Evolutionary conservation across 176 grass and related monocot genomes (phyloP).

Genomic region (Pharus latifolius): DNA sequence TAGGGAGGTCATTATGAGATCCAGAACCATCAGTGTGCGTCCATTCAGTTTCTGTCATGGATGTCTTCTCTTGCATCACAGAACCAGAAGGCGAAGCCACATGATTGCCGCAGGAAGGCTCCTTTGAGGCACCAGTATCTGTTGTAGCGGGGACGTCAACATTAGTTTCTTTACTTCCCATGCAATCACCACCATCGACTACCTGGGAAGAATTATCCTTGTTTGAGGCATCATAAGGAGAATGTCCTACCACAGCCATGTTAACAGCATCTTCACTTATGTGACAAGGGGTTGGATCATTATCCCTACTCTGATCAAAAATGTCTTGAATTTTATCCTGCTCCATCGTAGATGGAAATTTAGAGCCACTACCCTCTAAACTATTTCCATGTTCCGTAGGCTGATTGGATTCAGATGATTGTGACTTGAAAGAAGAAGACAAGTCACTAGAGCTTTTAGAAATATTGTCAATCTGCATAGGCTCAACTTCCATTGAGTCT

Average conservation of each 20-base stretch:
- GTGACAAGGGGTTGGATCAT: neutral
- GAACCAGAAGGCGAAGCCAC: too few species aligned
- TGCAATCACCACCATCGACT: neutral
- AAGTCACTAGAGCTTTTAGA: neutral
- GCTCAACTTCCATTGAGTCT: neutral
- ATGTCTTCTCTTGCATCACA: neutral
- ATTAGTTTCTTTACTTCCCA: neutral
- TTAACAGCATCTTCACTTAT: constrained; percentile 2
- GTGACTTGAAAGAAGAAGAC: neutral
- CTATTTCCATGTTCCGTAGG: neutral
- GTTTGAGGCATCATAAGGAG: constrained; percentile 1
- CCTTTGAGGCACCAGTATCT: constrained; percentile 10
- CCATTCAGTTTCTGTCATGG: too few species aligned
- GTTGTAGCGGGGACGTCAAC: neutral
- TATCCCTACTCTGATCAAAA: neutral
- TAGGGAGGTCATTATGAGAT: too few species aligned
- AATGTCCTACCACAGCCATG: neutral
- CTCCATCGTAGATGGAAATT: neutral
- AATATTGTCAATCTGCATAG: neutral
- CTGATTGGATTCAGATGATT: constrained; percentile 7
- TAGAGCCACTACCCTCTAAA: constrained; percentile 4
- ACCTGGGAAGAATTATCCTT: constrained; percentile 13
- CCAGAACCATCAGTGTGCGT: neutral
- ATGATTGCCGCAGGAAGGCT: neutral
- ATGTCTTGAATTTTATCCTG: neutral